phyloP scores from a whole-genome alignment of 805 yeast genomes.

The Metschnikowia baotianmanensis region DNA sequence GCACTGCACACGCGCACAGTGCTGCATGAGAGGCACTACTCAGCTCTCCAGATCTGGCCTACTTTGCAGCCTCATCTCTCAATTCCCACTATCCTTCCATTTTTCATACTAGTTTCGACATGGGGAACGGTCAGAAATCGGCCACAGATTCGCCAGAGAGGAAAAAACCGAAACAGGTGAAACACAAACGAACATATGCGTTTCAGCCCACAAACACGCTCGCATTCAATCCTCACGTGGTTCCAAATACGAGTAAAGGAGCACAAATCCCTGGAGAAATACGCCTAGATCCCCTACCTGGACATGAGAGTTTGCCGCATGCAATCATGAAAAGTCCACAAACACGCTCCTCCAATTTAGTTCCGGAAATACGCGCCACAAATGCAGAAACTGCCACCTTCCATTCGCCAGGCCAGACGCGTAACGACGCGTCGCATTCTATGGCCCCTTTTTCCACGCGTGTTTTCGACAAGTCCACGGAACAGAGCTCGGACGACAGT shows the following conservation, averaged over 20 bases:
- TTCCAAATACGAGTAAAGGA: not conserved
- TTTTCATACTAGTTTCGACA: not conserved
- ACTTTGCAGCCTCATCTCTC: too few relatives aligned
- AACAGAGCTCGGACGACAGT: conserved; percentile 42
- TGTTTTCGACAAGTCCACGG: conserved; percentile 15
- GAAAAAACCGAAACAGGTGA: conserved; percentile 16
- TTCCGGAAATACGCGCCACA: not conserved
- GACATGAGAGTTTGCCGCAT: too few relatives aligned
- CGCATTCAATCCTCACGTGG: conserved; percentile 18
- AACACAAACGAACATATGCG: conserved; percentile 25
- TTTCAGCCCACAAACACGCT: conserved; percentile 36
- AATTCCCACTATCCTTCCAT: too few relatives aligned
- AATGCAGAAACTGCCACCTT: not conserved
- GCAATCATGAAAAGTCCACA: too few relatives aligned
- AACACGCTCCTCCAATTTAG: not conserved
- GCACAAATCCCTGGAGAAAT: not conserved
- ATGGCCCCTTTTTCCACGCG: not conserved
- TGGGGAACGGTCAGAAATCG: conserved; percentile 2
- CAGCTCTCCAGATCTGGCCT: too few relatives aligned
- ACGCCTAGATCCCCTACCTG: not conserved
- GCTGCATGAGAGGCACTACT: too few relatives aligned
- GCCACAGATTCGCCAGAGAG: conserved; percentile 12
- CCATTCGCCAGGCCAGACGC: conserved; percentile 1
- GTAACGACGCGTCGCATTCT: conserved; percentile 8
- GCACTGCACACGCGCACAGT: too few relatives aligned